These are phyloP conservation scores for Mycena galericulata DNA, from an alignment of 768 basidiomycete species.

Conservation along the genomic window DNA sequence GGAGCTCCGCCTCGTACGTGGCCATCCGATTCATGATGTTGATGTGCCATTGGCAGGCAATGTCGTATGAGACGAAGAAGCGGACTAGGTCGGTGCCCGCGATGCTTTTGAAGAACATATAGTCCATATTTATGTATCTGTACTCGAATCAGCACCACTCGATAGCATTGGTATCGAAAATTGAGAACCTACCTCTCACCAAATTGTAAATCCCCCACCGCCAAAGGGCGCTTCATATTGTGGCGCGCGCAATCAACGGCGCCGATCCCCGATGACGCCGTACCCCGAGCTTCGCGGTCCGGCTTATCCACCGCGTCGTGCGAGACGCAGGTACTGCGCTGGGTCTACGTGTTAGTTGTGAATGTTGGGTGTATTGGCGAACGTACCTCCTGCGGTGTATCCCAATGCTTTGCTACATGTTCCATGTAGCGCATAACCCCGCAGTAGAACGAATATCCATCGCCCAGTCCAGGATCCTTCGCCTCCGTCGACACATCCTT, in stretches of 20 bases:
- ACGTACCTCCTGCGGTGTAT: background rate
- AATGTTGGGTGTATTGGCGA: no score
- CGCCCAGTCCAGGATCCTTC: background rate
- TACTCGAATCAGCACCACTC: background rate
- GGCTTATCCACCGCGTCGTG: background rate
- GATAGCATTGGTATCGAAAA: background rate
- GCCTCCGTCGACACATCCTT: constrained; percentile 6
- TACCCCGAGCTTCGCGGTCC: background rate
- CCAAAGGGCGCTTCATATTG: constrained; percentile 26
- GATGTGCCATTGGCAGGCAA: constrained; percentile 31
- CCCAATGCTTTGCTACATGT: background rate
- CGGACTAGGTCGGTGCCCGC: constrained; percentile 1
- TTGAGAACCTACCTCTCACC: constrained; percentile 31
- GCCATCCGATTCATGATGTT: constrained; percentile 34
- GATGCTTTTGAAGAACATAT: constrained; percentile 38
- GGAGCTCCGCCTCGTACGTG: constrained; percentile 13
- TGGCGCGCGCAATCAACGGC: constrained; percentile 21
- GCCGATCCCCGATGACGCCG: constrained; percentile 26
- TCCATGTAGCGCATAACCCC: background rate
- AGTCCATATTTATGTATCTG: constrained; percentile 41
- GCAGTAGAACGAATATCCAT: background rate
- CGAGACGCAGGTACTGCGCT: constrained; percentile 4
- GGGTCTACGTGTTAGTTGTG: no score
- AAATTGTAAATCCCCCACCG: constrained; percentile 36
- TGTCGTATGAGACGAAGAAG: constrained; percentile 40